Conservation (phyloP, 352 stramenopile genomes). For the Pythium rhizo-oryzae region DNA sequence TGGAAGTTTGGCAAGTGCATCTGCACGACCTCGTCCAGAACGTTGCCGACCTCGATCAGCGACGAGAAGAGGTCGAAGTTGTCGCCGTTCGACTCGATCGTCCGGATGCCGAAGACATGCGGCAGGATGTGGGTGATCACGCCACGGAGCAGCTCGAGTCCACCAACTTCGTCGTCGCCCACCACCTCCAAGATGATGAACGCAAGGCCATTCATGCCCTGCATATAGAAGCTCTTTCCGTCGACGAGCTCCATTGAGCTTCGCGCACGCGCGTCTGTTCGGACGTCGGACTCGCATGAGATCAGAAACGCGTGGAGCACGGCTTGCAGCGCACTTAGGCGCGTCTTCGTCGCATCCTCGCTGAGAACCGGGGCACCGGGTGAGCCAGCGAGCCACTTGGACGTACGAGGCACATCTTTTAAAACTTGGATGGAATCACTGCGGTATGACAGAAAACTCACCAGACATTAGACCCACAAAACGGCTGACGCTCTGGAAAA, state of each 20-base stretch:
- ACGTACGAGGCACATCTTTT: constrained; percentile 81
- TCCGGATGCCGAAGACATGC: constrained; percentile 75
- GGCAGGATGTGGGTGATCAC: constrained; percentile 69
- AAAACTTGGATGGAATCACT: constrained; percentile 74
- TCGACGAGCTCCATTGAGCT: constrained; percentile 24
- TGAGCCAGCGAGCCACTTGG: constrained; percentile 67
- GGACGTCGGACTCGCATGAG: constrained; percentile 52
- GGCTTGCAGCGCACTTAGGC: constrained; percentile 45
- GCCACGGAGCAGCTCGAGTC: constrained; percentile 65
- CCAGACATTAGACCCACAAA: background rate
- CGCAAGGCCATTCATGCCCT: constrained; percentile 84
- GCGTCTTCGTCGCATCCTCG: constrained; percentile 29
- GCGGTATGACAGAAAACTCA: background rate
- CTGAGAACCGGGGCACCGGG: constrained; percentile 54
- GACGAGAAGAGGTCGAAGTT: constrained; percentile 78
- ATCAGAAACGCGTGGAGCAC: constrained; percentile 77
- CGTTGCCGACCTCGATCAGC: constrained; percentile 65
- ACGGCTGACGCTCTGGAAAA: too few relatives aligned
- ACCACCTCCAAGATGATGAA: constrained; percentile 78
- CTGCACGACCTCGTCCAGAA: constrained; percentile 75
- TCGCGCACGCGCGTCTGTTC: constrained; percentile 27
- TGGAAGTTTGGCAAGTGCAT: constrained; percentile 70
- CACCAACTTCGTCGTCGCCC: constrained; percentile 50
- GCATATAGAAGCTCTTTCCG: constrained; percentile 74
- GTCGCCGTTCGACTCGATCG: constrained; percentile 37